These are phyloP conservation scores for Boletus smithii DNA, from an alignment of 1,284 basidiomycete species.

Conservation along the genomic window DNA sequence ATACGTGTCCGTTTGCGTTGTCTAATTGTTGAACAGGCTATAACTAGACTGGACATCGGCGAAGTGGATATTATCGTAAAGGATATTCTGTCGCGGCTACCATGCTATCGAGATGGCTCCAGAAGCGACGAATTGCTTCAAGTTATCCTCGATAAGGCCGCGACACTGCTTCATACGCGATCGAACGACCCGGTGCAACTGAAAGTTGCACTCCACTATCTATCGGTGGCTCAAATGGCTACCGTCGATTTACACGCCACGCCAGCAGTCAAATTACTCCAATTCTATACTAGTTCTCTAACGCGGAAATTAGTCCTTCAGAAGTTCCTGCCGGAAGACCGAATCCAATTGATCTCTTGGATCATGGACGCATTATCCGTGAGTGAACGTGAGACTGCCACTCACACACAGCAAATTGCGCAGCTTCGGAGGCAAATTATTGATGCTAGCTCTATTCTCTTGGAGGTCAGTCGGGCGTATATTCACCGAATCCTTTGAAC, in stretches of 20 bases:
- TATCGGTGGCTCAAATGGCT: constrained; percentile 47
- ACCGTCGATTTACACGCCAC: constrained; percentile 43
- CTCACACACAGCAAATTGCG: constrained; percentile 21
- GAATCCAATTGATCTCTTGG: constrained; percentile 43
- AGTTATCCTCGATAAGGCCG: constrained; percentile 42
- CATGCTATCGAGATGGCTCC: constrained; percentile 39
- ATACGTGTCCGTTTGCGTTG: constrained; percentile 12
- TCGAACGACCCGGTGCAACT: constrained; percentile 35
- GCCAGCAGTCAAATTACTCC: constrained; percentile 46
- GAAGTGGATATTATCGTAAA: constrained; percentile 51
- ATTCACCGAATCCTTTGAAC: background rate
- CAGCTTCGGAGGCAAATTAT: constrained; percentile 43
- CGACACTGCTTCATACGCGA: constrained; percentile 39
- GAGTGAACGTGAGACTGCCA: constrained; percentile 28
- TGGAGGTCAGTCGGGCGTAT: constrained; percentile 42
- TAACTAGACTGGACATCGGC: constrained; percentile 41
- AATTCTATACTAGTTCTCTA: constrained; percentile 49
- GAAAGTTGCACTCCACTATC: constrained; percentile 39
- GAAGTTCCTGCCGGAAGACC: constrained; percentile 42
- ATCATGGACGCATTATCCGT: constrained; percentile 39
- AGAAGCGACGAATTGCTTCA: constrained; percentile 46
- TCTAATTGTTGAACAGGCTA: constrained; percentile 39
- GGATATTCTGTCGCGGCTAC: constrained; percentile 50
- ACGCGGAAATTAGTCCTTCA: constrained; percentile 47
- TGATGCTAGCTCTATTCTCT: constrained; percentile 44